phyloP scores from a whole-genome alignment of 2,329 filamentous ascomycete species.

The Teratosphaeria viscida region DNA sequence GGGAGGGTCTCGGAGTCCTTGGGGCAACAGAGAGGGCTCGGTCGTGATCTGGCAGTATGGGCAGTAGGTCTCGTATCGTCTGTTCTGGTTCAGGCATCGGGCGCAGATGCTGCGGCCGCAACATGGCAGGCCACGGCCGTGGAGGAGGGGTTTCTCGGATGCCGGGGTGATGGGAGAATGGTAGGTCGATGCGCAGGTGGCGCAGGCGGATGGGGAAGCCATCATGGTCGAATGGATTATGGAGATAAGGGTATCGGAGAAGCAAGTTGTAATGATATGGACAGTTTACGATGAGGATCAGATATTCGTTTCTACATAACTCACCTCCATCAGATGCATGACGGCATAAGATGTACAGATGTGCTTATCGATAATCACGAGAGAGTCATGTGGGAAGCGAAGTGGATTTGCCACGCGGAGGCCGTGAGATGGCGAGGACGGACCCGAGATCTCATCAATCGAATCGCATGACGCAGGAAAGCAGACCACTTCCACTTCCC shows the following conservation, averaged over 20 bases:
- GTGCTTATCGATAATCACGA: conserved; percentile 2
- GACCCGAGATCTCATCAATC: background rate
- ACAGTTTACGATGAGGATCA: too few relatives aligned
- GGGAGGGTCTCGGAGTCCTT: conserved; percentile 59
- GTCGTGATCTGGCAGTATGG: conserved; percentile 69
- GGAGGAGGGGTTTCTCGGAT: conserved; percentile 49
- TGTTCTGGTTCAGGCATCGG: conserved; percentile 57
- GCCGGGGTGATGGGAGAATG: conserved; percentile 12
- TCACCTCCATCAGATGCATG: background rate
- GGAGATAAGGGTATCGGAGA: background rate
- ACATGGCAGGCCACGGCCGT: conserved; percentile 55
- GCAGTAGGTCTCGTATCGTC: conserved; percentile 55
- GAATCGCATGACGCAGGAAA: background rate
- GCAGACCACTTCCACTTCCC: background rate
- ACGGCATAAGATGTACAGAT: background rate
- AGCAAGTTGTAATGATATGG: background rate
- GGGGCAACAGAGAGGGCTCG: conserved; percentile 45
- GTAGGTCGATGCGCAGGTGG: conserved; percentile 23
- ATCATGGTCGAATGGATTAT: conserved; percentile 3
- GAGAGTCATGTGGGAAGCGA: too few relatives aligned
- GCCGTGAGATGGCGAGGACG: background rate
- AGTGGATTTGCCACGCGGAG: conserved; percentile 1
- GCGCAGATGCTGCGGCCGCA: conserved; percentile 63
- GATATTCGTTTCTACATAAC: too few relatives aligned
- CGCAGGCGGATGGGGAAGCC: conserved; percentile 14